Percentiles rank a stretch among this genome's conserved stretches.
These are phyloP conservation scores for Panicum hallii DNA, from an alignment of 202 grass and related monocot species.

Conservation along the genomic window DNA sequence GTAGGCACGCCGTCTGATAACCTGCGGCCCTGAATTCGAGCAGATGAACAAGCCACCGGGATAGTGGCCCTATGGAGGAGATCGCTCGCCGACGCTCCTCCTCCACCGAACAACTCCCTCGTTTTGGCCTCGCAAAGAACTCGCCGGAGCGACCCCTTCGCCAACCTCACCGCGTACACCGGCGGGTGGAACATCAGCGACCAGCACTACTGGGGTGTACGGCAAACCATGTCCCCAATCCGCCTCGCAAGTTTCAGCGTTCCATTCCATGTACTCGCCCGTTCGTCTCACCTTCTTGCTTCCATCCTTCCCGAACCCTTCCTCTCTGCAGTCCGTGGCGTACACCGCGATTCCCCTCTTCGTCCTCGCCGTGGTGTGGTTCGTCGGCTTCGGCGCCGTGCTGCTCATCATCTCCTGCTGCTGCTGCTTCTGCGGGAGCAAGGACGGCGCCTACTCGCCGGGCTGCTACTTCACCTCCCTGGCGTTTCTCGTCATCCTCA, in stretches of 20 bases:
- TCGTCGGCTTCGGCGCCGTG: slow-evolving; percentile 57
- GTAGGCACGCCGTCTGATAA: not conserved
- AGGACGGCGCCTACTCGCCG: slow-evolving; percentile 60
- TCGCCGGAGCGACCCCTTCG: slow-evolving; percentile 66
- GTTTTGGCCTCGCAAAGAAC: slow-evolving; percentile 69
- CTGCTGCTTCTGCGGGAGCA: slow-evolving; percentile 74
- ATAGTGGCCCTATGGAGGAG: slow-evolving; percentile 51
- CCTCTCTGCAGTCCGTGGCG: slow-evolving; percentile 64
- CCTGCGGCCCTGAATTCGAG: not conserved
- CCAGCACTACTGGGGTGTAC: slow-evolving; percentile 85
- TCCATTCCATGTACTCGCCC: not conserved
- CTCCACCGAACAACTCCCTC: slow-evolving; percentile 53
- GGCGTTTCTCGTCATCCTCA: slow-evolving; percentile 67
- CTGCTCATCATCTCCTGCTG: slow-evolving; percentile 65
- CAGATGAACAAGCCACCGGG: slow-evolving; percentile 40
- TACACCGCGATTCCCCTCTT: slow-evolving; percentile 74
- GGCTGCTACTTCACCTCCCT: slow-evolving; percentile 61
- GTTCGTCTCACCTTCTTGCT: not conserved
- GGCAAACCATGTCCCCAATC: not conserved
- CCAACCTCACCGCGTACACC: slow-evolving; percentile 64
- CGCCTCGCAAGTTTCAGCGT: not conserved
- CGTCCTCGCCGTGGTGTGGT: slow-evolving; percentile 54
- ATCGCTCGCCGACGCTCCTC: slow-evolving; percentile 38
- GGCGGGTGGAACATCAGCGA: slow-evolving; percentile 96
- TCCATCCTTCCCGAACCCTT: no score